phyloP scores from a whole-genome alignment of 2,329 filamentous ascomycete genomes.

The Aspergillus neotritici region DNA sequence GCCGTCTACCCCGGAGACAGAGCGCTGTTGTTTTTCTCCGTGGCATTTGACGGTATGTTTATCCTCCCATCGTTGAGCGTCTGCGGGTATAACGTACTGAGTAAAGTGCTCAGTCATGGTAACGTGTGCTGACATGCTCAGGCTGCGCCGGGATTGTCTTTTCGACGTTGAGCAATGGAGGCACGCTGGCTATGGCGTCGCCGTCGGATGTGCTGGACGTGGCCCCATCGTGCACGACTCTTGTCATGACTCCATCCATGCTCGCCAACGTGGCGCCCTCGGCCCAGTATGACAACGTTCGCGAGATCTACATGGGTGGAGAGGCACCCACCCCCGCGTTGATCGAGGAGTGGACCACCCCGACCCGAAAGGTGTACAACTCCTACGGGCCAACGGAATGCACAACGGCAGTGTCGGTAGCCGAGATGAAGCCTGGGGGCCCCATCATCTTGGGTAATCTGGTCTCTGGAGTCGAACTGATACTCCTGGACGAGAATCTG shows the following conservation, averaged over 20 bases:
- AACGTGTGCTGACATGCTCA: neutral
- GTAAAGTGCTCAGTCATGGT: too few relatives aligned
- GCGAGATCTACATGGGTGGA: slow-evolving; percentile 9
- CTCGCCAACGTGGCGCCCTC: slow-evolving; percentile 5
- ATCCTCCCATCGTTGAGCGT: neutral
- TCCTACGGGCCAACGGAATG: slow-evolving; percentile 13
- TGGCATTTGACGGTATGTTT: slow-evolving; percentile 23
- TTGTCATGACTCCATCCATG: slow-evolving; percentile 8
- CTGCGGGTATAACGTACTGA: too few relatives aligned
- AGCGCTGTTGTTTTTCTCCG: slow-evolving; percentile 18
- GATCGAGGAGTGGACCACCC: slow-evolving; percentile 6
- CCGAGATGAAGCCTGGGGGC: neutral
- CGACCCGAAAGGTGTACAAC: slow-evolving; percentile 8
- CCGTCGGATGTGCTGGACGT: slow-evolving; percentile 1
- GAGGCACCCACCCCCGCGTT: slow-evolving; percentile 8
- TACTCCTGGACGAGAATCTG: slow-evolving; percentile 11
- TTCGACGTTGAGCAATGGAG: slow-evolving; percentile 16
- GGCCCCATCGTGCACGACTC: slow-evolving; percentile 2
- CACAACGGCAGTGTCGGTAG: slow-evolving; percentile 4
- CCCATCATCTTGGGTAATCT: slow-evolving; percentile 13
- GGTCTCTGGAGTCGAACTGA: slow-evolving; percentile 9
- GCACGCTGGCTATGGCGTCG: slow-evolving; percentile 11
- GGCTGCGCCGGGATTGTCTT: slow-evolving; percentile 12
- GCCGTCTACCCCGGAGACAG: slow-evolving; percentile 2
- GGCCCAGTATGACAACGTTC: neutral